Conservation (phyloP, 1,284 basidiomycete genomes). For the Pterulicium gracile region DNA sequence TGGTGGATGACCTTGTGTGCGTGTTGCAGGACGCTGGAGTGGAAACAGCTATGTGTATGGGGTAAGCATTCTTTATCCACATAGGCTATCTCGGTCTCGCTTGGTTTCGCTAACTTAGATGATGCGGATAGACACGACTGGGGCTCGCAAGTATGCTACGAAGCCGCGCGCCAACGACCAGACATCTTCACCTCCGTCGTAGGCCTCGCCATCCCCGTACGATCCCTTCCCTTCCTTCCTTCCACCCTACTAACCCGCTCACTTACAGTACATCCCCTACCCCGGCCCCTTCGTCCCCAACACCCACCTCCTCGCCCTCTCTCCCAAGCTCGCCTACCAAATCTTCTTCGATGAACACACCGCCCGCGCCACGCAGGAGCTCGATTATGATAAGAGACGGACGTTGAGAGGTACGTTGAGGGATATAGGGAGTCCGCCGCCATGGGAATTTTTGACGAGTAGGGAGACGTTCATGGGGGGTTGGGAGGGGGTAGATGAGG, state of each 20-base stretch:
- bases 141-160: conserved; percentile 56
- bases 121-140: conserved; percentile 60
- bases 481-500: conserved; percentile 34
- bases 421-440: conserved; percentile 40
- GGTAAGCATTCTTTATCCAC: conserved; percentile 25
- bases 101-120: background rate
- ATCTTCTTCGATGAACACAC: conserved; percentile 45
- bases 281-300: conserved; percentile 34
- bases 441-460: conserved; percentile 39
- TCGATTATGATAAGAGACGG: conserved; percentile 42
- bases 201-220: conserved; percentile 48
- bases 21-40: conserved; percentile 41
- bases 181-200: conserved; percentile 51
- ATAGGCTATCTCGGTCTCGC: background rate
- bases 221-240: conserved; percentile 12
- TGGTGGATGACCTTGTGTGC: conserved; percentile 50
- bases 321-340: conserved; percentile 51
- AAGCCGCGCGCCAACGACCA: conserved; percentile 52
- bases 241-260: background rate
- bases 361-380: conserved; percentile 34
- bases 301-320: conserved; percentile 24
- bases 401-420: conserved; percentile 44
- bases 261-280: conserved; percentile 45
- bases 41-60: conserved; percentile 43
- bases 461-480: conserved; percentile 36